phyloP scores from a whole-genome alignment of 768 basidiomycete genomes.

The Roridomyces roridus region DNA sequence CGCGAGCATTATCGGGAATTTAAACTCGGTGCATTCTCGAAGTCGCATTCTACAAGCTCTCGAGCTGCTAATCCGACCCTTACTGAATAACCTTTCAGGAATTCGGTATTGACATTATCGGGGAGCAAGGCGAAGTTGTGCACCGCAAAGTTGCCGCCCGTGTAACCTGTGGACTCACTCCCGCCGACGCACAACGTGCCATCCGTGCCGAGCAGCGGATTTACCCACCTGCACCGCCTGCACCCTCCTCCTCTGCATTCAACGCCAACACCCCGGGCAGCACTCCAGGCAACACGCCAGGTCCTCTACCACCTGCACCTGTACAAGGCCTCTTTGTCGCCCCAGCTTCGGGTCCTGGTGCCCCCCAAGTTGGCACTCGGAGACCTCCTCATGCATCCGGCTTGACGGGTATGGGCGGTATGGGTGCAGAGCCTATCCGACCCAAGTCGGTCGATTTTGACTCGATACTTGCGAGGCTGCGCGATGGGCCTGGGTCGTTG shows the following conservation, averaged over 20 bases:
- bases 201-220: slow-evolving; percentile 43
- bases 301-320: no score
- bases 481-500: slow-evolving; percentile 6
- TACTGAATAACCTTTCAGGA: no score
- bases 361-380: neutral
- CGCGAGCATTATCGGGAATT: neutral
- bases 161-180: slow-evolving; percentile 60
- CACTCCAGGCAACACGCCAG: no score
- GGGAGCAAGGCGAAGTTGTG: slow-evolving; percentile 71
- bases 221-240: slow-evolving; percentile 1
- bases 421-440: slow-evolving; percentile 24
- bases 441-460: slow-evolving; percentile 15
- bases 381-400: slow-evolving; percentile 4
- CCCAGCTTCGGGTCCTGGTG: neutral
- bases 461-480: slow-evolving; percentile 12
- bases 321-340: no score
- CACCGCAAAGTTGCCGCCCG: slow-evolving; percentile 76
- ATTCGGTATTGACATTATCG: slow-evolving; percentile 76
- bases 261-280: no score
- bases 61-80: no score
- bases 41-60: neutral
- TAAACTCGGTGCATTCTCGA: neutral
- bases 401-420: slow-evolving; percentile 23
- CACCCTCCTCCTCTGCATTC: no score
- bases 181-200: slow-evolving; percentile 56